Evolutionary conservation across 805 yeast genomes (phyloP).

Genomic region (Tetrapisispora phaffii): DNA sequence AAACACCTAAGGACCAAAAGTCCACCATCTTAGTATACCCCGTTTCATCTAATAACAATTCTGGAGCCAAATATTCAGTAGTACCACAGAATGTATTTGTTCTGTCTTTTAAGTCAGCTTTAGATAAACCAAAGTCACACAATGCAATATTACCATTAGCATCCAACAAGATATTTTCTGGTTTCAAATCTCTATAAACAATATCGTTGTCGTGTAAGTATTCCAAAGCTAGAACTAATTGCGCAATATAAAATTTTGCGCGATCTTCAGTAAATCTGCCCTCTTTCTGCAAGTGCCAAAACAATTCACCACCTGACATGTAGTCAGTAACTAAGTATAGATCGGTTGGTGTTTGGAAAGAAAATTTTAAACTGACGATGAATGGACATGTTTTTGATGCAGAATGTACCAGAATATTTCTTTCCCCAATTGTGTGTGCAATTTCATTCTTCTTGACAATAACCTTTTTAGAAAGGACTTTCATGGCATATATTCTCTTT

Average conservation of each 20-base stretch:
- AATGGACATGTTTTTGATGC: slow-evolving; percentile 84
- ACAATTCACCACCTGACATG: slow-evolving; percentile 96
- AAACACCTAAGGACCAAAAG: slow-evolving; percentile 95
- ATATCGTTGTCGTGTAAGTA: slow-evolving; percentile 92
- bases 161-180: slow-evolving; percentile 89
- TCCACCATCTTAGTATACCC: slow-evolving; percentile 99
- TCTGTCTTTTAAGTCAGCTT: slow-evolving; percentile 82
- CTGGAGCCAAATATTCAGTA: slow-evolving; percentile 96
- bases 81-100: slow-evolving; percentile 98
- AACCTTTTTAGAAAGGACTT: slow-evolving; percentile 85
- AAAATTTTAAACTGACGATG: slow-evolving; percentile 89
- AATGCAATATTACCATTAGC: slow-evolving; percentile 96
- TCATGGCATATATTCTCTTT: slow-evolving; percentile 91
- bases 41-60: slow-evolving; percentile 84
- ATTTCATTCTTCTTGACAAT: slow-evolving; percentile 95
- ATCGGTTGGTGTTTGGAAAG: slow-evolving; percentile 92
- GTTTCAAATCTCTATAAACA: slow-evolving; percentile 93
- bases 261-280: slow-evolving; percentile 88
- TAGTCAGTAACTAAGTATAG: slow-evolving; percentile 90
- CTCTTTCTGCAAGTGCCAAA: slow-evolving; percentile 94
- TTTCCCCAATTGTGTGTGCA: slow-evolving; percentile 96
- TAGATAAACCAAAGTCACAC: slow-evolving; percentile 94
- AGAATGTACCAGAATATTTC: slow-evolving; percentile 88
- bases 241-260: slow-evolving; percentile 96
- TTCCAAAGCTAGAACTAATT: slow-evolving; percentile 83